A percentile compares a stretch with the other conserved stretches of the same genome.
These are phyloP conservation scores for Marasmius oreades DNA, from an alignment of 1,284 basidiomycete species.

Conservation along the genomic window DNA sequence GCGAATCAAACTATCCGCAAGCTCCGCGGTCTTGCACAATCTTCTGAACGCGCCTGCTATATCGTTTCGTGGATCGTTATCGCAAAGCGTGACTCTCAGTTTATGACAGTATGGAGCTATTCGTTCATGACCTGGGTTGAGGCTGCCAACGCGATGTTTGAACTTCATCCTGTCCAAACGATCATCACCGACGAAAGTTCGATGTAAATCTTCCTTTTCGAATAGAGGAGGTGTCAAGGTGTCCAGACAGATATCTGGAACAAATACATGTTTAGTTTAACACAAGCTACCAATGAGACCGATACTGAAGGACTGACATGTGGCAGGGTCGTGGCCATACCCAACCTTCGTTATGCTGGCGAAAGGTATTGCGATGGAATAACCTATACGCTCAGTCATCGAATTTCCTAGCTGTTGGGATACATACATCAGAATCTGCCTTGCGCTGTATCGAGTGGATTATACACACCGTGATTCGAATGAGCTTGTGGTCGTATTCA, in stretches of 20 bases:
- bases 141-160: constrained; percentile 49
- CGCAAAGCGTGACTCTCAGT: constrained; percentile 53
- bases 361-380: constrained; percentile 52
- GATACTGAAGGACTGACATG: constrained; percentile 30
- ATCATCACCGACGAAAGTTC: constrained; percentile 38
- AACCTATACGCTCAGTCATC: constrained; percentile 44
- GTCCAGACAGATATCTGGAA: constrained; percentile 63
- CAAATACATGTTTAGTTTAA: constrained; percentile 7
- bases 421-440: constrained; percentile 2
- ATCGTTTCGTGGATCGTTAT: constrained; percentile 32
- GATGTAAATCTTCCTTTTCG: constrained; percentile 55
- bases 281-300: constrained; percentile 24
- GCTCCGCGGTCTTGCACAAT: constrained; percentile 51
- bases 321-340: constrained; percentile 45
- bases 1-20: constrained; percentile 31
- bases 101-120: constrained; percentile 66
- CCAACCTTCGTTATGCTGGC: constrained; percentile 57
- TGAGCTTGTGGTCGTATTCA: constrained; percentile 62
- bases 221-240: constrained; percentile 57
- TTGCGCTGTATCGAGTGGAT: constrained; percentile 2
- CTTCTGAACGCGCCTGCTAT: constrained; percentile 42
- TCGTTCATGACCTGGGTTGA: constrained; percentile 49
- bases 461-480: constrained; percentile 50
- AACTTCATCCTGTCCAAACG: constrained; percentile 39
- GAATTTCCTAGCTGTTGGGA: constrained; percentile 48